Conservation (phyloP, 148 eudicot species). For the Spergularia bocconei region DNA sequence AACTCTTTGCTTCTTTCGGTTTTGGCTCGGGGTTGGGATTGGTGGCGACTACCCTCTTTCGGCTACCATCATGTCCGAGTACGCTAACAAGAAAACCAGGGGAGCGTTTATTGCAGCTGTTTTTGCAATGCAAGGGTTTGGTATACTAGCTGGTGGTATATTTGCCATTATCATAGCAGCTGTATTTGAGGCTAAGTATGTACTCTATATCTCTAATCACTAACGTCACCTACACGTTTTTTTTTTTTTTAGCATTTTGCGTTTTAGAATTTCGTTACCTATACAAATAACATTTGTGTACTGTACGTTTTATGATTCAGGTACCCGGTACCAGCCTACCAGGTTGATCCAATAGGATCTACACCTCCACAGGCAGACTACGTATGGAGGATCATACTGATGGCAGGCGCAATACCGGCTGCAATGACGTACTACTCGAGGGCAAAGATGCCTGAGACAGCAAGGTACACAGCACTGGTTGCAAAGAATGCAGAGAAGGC, state of each 20-base stretch:
- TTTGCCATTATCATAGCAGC: conserved; percentile 44
- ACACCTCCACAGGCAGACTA: conserved; percentile 48
- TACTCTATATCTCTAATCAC: neutral
- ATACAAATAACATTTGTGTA: neutral
- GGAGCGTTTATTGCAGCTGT: conserved; percentile 62
- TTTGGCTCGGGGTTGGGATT: conserved; percentile 66
- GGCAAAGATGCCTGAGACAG: conserved; percentile 68
- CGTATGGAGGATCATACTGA: conserved; percentile 54
- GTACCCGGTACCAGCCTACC: conserved; percentile 40
- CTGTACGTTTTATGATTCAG: neutral
- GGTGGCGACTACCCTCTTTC: conserved; percentile 70
- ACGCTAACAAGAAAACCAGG: conserved; percentile 63
- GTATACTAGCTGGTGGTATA: conserved; percentile 54
- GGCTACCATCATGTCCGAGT: conserved; percentile 67
- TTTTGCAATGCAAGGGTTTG: conserved; percentile 70
- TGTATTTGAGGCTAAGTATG: conserved; percentile 36
- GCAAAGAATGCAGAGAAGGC: conserved; percentile 52
- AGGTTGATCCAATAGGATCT: conserved; percentile 25
- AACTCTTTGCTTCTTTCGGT: conserved; percentile 59
- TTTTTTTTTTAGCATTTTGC: too few relatives aligned
- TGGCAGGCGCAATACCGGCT: conserved; percentile 55
- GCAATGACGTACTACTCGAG: conserved; percentile 49
- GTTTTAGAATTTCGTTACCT: too few relatives aligned
- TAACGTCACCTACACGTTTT: too few relatives aligned
- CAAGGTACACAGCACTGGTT: conserved; percentile 57